These are phyloP conservation scores for Biscogniauxia sp. DNA, from an alignment of 2,329 filamentous ascomycete species.

Conservation along the genomic window DNA sequence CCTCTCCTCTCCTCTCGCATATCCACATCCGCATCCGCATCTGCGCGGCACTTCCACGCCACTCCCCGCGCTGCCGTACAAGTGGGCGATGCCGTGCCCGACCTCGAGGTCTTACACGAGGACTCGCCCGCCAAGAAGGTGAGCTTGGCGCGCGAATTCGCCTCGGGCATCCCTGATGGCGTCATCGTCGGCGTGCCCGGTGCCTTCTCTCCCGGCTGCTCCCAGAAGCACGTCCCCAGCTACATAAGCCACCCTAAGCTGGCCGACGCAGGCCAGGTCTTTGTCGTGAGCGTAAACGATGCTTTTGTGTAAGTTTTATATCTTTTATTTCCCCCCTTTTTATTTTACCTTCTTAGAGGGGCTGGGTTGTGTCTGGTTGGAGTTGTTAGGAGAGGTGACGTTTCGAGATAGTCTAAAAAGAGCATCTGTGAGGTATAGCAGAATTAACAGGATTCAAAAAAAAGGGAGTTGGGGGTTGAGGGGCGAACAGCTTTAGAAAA, in stretches of 20 bases:
- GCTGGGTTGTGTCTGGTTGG: too few species aligned
- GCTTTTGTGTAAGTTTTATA: constrained; percentile 80
- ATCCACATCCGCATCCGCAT: constrained; percentile 24
- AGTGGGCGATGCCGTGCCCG: constrained; percentile 76
- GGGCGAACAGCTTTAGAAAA: constrained; percentile 6
- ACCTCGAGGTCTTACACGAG: constrained; percentile 75
- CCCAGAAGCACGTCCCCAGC: constrained; percentile 71
- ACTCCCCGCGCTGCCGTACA: constrained; percentile 64
- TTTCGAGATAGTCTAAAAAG: too few species aligned
- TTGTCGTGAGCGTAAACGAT: constrained; percentile 91
- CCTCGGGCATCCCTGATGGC: constrained; percentile 58
- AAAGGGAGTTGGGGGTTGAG: too few species aligned
- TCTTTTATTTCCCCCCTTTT: constrained; percentile 19
- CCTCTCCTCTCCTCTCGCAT: constrained; percentile 18
- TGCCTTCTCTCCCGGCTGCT: constrained; percentile 64
- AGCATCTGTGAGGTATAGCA: not conserved
- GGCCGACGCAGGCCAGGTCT: constrained; percentile 78
- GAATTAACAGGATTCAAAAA: too few species aligned
- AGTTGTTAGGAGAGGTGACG: too few species aligned
- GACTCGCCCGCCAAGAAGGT: constrained; percentile 89
- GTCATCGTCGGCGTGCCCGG: constrained; percentile 84
- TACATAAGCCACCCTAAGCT: constrained; percentile 80
- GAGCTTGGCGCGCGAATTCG: constrained; percentile 76
- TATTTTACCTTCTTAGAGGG: not conserved
- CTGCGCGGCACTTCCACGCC: constrained; percentile 58